These are phyloP conservation scores for Hypomyces rosellus DNA, from an alignment of 2,329 filamentous ascomycete species.

Conservation along the genomic window DNA sequence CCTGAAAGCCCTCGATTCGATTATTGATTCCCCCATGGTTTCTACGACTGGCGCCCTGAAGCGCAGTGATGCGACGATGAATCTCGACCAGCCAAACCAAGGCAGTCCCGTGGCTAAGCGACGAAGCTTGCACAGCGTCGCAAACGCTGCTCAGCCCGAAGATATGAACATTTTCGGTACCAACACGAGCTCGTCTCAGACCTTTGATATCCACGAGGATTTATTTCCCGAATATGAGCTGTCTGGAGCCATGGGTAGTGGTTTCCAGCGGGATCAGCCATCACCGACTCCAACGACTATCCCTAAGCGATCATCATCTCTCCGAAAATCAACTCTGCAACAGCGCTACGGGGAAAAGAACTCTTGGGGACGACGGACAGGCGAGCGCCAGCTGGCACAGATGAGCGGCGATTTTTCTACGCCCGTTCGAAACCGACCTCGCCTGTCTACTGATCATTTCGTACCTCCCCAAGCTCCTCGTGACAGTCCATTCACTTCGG, in stretches of 20 bases:
- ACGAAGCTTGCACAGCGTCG: conserved; percentile 73
- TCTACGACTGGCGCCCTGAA: conserved; percentile 72
- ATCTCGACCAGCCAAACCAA: conserved; percentile 68
- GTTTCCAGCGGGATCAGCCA: conserved; percentile 33
- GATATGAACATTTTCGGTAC: conserved; percentile 74
- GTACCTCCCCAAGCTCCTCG: conserved; percentile 55
- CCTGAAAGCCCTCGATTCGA: conserved; percentile 45
- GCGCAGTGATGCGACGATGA: conserved; percentile 85
- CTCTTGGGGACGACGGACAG: conserved; percentile 55
- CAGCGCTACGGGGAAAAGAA: conserved; percentile 69
- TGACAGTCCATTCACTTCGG: conserved; percentile 58
- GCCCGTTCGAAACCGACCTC: conserved; percentile 57
- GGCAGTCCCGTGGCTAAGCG: conserved; percentile 88
- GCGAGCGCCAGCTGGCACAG: conserved; percentile 48
- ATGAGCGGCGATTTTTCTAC: conserved; percentile 49
- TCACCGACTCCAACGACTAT: conserved; percentile 46
- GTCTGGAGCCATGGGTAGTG: conserved; percentile 27
- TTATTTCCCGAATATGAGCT: conserved; percentile 47
- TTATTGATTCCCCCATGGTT: conserved; percentile 26
- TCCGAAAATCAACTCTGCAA: conserved; percentile 81
- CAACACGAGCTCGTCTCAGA: conserved; percentile 32
- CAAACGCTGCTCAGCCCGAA: conserved; percentile 49
- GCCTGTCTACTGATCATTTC: conserved; percentile 75
- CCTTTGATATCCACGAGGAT: conserved; percentile 50
- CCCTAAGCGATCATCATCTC: conserved; percentile 65